Evolutionary conservation across 306 rosid species (phyloP), one percentile per base, ranked within the genome.

Genomic region (Prunus padus): DNA sequence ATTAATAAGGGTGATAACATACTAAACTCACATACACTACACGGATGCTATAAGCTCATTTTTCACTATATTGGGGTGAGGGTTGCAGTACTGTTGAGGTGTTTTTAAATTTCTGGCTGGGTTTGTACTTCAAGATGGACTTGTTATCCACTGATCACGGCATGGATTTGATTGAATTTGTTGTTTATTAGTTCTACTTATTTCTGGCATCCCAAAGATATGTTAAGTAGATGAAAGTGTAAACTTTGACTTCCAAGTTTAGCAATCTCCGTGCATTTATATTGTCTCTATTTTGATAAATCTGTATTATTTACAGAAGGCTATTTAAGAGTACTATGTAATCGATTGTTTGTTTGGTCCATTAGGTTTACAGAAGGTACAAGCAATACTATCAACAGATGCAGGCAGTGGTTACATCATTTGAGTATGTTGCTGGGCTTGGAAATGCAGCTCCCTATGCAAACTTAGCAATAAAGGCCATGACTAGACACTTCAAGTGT

Each of bases 351-450:
- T 67, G 2, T 1, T 23, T 19, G 11, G 11, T n/a, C 23, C n/a
- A n/a, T 37, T 87, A 93, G 98, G 91, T 93, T 60, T 91, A 79
- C 84, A 84, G 86, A 80, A 91, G 91, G 79, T 93, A 93, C 82
- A 84, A 86, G 84, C 98, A 91, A 74, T 93, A 89, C 83, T 89
- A 83, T 82, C 96, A 89, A 67, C 98, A 93, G 74, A 89, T 91
- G 84, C 91, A 87, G 15, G 87, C 88, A 0, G 91, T 89, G 0
- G 87, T 87, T 52, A 85, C 88, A 10, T 89, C 98, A 2, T 93
- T 93, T 22, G 98, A 91, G 86, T 91, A 83, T 72, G 97, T 91
- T 54, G 84, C 96, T 0, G 96, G 96, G 28, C 96, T 91, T 13
- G 86, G 88, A 49, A 88, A 91, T 67, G 92, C 96, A 1, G 89